Conservation (phyloP, 805 yeast species). For the Candida sonorensis region DNA sequence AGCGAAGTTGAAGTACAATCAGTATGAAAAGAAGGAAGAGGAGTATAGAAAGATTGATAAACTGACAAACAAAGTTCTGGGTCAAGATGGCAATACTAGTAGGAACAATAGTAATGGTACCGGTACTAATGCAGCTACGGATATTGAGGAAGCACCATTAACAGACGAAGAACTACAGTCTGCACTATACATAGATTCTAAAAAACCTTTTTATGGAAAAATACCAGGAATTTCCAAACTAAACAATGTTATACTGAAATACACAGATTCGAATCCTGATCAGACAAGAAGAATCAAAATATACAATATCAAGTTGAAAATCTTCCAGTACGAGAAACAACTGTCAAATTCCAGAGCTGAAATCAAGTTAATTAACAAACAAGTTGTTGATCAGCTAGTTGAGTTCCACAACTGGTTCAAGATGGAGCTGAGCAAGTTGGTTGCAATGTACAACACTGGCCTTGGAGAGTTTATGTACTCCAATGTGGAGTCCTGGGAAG, state of each 20-base stretch:
- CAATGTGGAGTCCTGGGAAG: conserved; percentile 23
- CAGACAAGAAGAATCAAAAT: conserved; percentile 26
- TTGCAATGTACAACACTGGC: conserved; percentile 17
- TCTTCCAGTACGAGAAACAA: conserved; percentile 28
- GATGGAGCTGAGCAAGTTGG: conserved; percentile 14
- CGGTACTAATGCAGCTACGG: conserved; percentile 2
- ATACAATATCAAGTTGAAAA: conserved; percentile 22
- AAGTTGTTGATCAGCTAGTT: conserved; percentile 19
- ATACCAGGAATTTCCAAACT: conserved; percentile 30
- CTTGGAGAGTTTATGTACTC: conserved; percentile 18
- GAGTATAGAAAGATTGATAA: conserved; percentile 27
- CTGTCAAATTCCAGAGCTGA: conserved; percentile 20
- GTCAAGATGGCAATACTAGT: conserved; percentile 6
- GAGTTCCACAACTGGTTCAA: conserved; percentile 29
- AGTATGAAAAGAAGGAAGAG: conserved; percentile 24
- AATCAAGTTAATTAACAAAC: conserved; percentile 16
- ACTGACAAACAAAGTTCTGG: conserved; percentile 20
- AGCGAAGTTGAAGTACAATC: conserved; percentile 18
- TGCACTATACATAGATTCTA: conserved; percentile 22
- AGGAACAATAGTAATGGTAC: no score
- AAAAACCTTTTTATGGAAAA: conserved; percentile 24
- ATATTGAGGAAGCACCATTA: conserved; percentile 14
- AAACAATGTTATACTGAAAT: conserved; percentile 27
- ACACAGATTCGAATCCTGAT: conserved; percentile 30
- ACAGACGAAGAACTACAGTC: conserved; percentile 28